Evolutionary conservation across 768 basidiomycete genomes (phyloP), one percentile per base, ranked within the genome.

Genomic region (Dictyophora rubrovolvata): DNA sequence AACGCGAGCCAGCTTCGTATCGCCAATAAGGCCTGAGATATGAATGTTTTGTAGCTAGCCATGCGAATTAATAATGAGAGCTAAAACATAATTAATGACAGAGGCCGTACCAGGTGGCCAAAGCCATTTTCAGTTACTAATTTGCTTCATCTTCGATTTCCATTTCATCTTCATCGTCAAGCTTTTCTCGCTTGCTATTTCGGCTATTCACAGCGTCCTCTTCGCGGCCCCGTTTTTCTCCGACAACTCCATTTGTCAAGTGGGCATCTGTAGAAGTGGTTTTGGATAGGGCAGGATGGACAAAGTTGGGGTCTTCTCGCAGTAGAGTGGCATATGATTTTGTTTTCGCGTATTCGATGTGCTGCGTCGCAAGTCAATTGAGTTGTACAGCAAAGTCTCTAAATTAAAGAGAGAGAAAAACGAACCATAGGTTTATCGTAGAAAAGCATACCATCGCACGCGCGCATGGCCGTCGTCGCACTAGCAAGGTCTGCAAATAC

Each of bases 371-470:
- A 52, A 20, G 52, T 53, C 52, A 55, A 28, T 28, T 61, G 52
- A 53, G 48, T 61, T 54, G 48, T 34, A 58, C 22, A 17, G 46
- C 65, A 34, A 61, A 54, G 53, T 20, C 37, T 16, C 66, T 56
- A 63, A 65, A 61, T 65, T 63, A 34, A 62, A 48, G 14, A 17
- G 6, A 36, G 52, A 59, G 23, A 59, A 36, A 36, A n/a, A 76
- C 86, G 74, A 71, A 93, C 93, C 73, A 95, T 79, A 23, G 89
- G 88, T 68, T 92, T 93, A 67, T 92, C 88, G 68, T 95, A 96
- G 72, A 95, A 95, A 23, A 83, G 63, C 82, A 95, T 89, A 56
- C 95, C 95, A 67, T 92, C 88, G 68, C 93, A 87, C 50, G 87
- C 91, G 53, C 95, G 81, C 83, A 97, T 80, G 36, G 95, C 95